These are phyloP conservation scores for Ammopiptanthus mongolicus DNA, from an alignment of 306 rosid genomes.

Conservation along the genomic window DNA sequence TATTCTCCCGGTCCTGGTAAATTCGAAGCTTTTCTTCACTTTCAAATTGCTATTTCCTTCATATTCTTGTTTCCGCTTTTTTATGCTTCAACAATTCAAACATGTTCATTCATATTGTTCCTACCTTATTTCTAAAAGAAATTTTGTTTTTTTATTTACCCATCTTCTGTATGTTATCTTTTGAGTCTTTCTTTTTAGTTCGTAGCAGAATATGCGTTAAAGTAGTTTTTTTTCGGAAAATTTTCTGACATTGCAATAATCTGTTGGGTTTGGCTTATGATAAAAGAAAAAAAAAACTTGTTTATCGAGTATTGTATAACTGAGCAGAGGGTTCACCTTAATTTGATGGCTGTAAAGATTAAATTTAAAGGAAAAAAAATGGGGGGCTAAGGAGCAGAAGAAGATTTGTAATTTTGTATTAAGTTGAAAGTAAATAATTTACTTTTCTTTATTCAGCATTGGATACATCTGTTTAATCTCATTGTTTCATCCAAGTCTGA, in stretches of 20 bases:
- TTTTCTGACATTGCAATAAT: background rate
- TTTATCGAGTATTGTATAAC: background rate
- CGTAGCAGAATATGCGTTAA: background rate
- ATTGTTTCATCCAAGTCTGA: background rate
- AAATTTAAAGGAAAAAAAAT: background rate
- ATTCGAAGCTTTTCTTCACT: background rate
- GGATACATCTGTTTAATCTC: background rate
- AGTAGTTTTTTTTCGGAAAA: background rate
- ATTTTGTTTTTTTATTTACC: background rate
- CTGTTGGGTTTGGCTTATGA: background rate
- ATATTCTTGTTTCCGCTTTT: too few relatives aligned
- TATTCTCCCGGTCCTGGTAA: background rate
- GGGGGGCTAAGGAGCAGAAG: background rate
- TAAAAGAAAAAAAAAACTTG: background rate
- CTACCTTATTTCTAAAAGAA: background rate
- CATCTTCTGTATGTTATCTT: background rate
- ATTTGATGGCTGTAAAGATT: background rate
- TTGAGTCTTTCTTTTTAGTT: background rate
- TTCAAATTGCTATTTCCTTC: background rate
- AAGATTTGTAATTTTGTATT: background rate
- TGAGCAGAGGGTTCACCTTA: background rate
- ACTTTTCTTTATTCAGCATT: background rate
- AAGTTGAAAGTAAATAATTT: background rate
- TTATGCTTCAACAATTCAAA: constrained; percentile 9
- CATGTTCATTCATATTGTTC: background rate